phyloP scores from a whole-genome alignment of 1,284 basidiomycete species.

The Takashimella koratensis region DNA sequence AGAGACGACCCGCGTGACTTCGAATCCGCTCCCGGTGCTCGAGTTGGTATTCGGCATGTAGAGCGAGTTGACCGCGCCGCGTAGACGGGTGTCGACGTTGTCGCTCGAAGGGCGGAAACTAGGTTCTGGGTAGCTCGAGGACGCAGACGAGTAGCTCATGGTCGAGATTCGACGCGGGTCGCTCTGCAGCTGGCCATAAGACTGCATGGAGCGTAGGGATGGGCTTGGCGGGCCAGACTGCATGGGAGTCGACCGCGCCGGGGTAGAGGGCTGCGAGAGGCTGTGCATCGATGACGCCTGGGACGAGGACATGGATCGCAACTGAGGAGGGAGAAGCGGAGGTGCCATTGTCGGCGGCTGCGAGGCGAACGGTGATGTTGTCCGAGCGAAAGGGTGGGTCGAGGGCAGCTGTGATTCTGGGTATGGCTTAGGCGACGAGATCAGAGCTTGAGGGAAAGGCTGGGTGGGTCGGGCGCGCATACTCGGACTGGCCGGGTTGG shows the following conservation, averaged over 20 bases:
- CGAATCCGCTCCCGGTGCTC: neutral
- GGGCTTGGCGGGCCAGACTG: neutral
- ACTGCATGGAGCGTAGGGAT: neutral
- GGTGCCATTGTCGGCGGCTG: too few relatives aligned
- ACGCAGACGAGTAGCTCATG: neutral
- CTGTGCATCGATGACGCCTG: neutral
- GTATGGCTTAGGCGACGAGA: neutral
- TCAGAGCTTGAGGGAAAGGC: neutral
- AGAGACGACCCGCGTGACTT: neutral
- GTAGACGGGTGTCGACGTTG: neutral
- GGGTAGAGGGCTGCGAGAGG: neutral
- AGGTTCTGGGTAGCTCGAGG: constrained; percentile 4
- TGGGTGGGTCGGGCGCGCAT: neutral
- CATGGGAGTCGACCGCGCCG: neutral
- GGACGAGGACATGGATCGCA: too few relatives aligned
- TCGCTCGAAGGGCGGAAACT: constrained; percentile 2
- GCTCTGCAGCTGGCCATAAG: neutral
- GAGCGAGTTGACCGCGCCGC: constrained; percentile 2
- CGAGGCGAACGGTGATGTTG: neutral
- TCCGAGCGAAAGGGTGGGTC: neutral
- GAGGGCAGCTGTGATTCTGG: neutral
- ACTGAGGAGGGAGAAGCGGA: too few relatives aligned
- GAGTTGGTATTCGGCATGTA: neutral
- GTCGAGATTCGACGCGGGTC: neutral
- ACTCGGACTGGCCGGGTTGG: neutral